Percentiles rank a stretch among this genome's conserved stretches.
These are phyloP conservation scores for Xerocomus brunneocitrinus DNA, from an alignment of 768 basidiomycete species.

Conservation along the genomic window DNA sequence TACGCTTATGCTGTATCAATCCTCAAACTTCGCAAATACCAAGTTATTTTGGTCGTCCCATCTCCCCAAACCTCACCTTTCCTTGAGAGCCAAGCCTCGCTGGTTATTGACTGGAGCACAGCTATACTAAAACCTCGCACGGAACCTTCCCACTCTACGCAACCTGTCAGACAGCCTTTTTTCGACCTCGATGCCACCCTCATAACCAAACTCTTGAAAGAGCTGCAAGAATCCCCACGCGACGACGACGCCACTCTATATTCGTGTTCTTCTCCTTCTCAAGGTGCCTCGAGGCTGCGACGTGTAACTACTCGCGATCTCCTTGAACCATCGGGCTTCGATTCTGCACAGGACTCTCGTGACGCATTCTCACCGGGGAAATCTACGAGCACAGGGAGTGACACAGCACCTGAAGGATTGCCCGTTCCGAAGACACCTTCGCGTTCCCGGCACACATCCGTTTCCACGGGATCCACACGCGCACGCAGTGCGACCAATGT, in stretches of 20 bases:
- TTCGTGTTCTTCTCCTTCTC: slow-evolving; percentile 1
- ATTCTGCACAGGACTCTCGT: slow-evolving; percentile 5
- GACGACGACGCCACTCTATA: slow-evolving; percentile 13
- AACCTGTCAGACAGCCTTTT: slow-evolving; percentile 24
- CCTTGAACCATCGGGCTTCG: slow-evolving; percentile 16
- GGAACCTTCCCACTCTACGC: slow-evolving; percentile 13
- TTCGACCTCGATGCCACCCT: slow-evolving; percentile 23
- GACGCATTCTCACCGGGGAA: slow-evolving; percentile 9
- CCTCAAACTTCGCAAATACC: slow-evolving; percentile 50
- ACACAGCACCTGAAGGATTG: slow-evolving; percentile 1
- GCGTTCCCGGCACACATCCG: slow-evolving; percentile 18
- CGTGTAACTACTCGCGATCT: slow-evolving; percentile 23
- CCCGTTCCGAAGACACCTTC: slow-evolving; percentile 17
- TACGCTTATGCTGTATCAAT: slow-evolving; percentile 60
- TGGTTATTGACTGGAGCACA: slow-evolving; percentile 46
- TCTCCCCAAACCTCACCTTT: slow-evolving; percentile 36
- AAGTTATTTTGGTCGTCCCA: slow-evolving; percentile 48
- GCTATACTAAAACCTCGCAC: slow-evolving; percentile 34
- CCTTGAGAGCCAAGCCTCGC: slow-evolving; percentile 52
- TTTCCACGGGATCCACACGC: slow-evolving; percentile 13
- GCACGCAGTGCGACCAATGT: slow-evolving; percentile 14
- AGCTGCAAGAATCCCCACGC: slow-evolving; percentile 14
- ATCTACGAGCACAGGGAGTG: slow-evolving; percentile 3
- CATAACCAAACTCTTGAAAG: slow-evolving; percentile 17
- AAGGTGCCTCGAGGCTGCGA: slow-evolving; percentile 7